phyloP scores from a whole-genome alignment of 345 rosid genomes.

The Barbarea vulgaris region DNA sequence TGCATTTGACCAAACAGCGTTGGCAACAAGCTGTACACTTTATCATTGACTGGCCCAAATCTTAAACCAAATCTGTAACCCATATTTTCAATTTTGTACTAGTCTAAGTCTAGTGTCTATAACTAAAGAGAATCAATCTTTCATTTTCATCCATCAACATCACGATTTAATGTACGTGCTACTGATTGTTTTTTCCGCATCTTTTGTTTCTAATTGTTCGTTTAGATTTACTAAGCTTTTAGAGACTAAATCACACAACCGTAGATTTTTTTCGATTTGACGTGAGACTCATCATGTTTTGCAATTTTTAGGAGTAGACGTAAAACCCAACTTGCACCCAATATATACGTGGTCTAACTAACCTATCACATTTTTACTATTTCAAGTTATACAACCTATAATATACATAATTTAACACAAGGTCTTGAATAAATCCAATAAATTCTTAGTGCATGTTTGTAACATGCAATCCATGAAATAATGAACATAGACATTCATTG shows the following conservation, averaged over 20 bases:
- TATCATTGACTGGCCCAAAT: constrained; percentile 21
- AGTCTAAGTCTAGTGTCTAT: neutral
- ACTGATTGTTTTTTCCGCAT: neutral
- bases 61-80: constrained; percentile 19
- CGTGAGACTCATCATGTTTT: constrained; percentile 2
- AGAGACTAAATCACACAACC: neutral
- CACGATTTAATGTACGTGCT: neutral
- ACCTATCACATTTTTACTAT: neutral
- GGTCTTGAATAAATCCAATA: neutral
- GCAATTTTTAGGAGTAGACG: neutral
- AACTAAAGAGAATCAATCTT: constrained; percentile 11
- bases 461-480: neutral
- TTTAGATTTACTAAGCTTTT: neutral
- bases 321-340: constrained; percentile 3
- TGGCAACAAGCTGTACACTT: constrained; percentile 18
- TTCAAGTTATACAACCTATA: neutral
- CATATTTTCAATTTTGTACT: constrained; percentile 1
- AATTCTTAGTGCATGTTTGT: neutral
- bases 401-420: neutral
- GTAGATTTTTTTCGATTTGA: neutral
- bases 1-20: constrained; percentile 12
- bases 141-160: constrained; percentile 7
- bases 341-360: neutral
- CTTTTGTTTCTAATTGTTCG: neutral
- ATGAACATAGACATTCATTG: neutral